These are phyloP conservation scores for Neonectria hederae DNA, from an alignment of 2,329 filamentous ascomycete genomes.

Conservation along the genomic window DNA sequence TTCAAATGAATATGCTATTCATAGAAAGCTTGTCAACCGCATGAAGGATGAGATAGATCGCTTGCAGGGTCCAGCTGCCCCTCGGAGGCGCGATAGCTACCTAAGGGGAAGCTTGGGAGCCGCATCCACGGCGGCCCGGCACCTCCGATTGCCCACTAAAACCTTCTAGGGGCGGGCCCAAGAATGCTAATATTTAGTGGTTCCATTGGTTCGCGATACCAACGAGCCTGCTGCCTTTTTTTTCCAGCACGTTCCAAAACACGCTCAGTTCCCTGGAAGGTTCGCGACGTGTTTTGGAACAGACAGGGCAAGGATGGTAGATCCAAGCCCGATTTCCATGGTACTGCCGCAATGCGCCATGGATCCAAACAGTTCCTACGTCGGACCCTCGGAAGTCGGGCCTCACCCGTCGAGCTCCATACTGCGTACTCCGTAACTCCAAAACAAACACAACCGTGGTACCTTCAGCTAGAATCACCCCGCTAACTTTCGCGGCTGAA, in stretches of 20 bases:
- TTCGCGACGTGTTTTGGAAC: background rate
- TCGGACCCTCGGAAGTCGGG: background rate
- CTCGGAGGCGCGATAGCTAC: background rate
- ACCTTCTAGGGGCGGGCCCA: slow-evolving; percentile 18
- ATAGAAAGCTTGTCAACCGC: background rate
- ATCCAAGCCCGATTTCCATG: background rate
- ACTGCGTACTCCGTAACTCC: too few species aligned
- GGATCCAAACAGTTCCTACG: background rate
- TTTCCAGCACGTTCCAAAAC: too few species aligned
- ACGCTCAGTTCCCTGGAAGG: background rate
- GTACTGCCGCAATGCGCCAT: too few species aligned
- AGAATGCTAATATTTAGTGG: slow-evolving; percentile 7
- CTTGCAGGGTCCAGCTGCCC: slow-evolving; percentile 8
- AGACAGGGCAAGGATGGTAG: background rate
- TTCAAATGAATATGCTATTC: slow-evolving; percentile 5
- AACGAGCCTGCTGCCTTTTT: background rate
- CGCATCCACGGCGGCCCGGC: slow-evolving; percentile 24
- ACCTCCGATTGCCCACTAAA: slow-evolving; percentile 17
- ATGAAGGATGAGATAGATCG: slow-evolving; percentile 10
- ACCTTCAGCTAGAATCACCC: background rate
- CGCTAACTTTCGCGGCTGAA: background rate
- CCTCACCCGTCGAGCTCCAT: background rate
- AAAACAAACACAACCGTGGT: background rate
- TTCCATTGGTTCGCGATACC: slow-evolving; percentile 2
- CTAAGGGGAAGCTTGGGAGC: slow-evolving; percentile 7